phyloP scores from a whole-genome alignment of 345 rosid genomes.

The Mangifera indica region DNA sequence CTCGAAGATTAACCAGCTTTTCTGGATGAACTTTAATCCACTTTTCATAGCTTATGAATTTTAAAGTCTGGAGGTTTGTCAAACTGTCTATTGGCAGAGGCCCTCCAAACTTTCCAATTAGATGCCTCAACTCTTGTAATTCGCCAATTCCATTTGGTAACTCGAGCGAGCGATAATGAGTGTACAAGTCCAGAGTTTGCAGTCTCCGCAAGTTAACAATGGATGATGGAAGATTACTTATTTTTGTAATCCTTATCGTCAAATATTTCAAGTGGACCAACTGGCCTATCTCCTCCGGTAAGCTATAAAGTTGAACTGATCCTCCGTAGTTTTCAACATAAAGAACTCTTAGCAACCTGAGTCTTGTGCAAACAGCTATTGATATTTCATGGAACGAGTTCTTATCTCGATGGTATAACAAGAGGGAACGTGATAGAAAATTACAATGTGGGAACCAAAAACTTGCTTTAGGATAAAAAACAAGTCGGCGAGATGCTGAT shows the following conservation, averaged over 20 bases:
- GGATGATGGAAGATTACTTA: not conserved
- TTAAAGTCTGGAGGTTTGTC: conserved; percentile 7
- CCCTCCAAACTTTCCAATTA: not conserved
- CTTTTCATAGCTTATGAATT: not conserved
- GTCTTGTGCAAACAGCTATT: not conserved
- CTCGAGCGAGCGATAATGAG: accelerated
- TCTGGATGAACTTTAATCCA: not conserved
- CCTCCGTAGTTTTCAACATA: not conserved
- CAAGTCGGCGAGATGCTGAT: not conserved
- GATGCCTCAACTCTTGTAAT: conserved; percentile 5
- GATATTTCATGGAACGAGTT: no score
- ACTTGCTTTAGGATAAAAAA: not conserved
- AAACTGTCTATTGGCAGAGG: not conserved
- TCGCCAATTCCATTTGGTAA: not conserved
- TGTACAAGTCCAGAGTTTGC: not conserved
- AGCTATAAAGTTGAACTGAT: no score
- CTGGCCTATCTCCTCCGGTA: not conserved
- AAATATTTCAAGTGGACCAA: conserved; percentile 6
- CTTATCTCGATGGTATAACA: not conserved
- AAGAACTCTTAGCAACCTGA: not conserved
- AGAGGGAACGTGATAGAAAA: not conserved
- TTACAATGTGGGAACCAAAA: not conserved
- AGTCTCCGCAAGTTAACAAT: not conserved
- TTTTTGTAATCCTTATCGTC: not conserved
- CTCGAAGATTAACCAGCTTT: conserved; percentile 3